Percentiles rank a stretch among this genome's conserved stretches.
These are phyloP conservation scores for Aspergillus sp. DNA, from an alignment of 2,329 filamentous ascomycete genomes.

Conservation along the genomic window DNA sequence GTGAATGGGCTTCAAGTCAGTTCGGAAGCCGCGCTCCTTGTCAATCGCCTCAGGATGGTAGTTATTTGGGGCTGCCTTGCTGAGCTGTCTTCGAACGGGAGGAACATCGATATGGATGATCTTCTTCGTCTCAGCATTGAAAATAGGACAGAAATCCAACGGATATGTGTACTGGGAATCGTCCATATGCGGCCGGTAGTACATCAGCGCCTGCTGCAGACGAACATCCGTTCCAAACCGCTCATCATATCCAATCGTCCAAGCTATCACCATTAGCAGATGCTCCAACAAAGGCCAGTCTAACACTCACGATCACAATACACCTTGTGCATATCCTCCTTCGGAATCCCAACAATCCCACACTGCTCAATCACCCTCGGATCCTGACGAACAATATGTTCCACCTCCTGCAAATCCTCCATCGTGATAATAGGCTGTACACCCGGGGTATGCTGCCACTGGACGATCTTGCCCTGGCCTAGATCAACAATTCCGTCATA, in stretches of 20 bases:
- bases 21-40: conserved; percentile 69
- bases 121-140: conserved; percentile 70
- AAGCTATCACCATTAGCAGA: conserved; percentile 46
- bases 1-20: conserved; percentile 77
- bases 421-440: conserved; percentile 88
- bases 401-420: conserved; percentile 80
- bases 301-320: conserved; percentile 72
- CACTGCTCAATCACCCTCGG: conserved; percentile 89
- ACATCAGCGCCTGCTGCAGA: conserved; percentile 91
- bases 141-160: conserved; percentile 91
- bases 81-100: conserved; percentile 68
- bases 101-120: conserved; percentile 84
- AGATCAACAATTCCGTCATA: conserved; percentile 80
- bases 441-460: conserved; percentile 71
- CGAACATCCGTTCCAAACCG: conserved; percentile 74
- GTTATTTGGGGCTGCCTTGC: conserved; percentile 67
- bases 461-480: conserved; percentile 58
- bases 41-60: conserved; percentile 73
- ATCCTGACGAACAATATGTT: conserved; percentile 70
- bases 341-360: conserved; percentile 71
- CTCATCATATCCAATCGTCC: conserved; percentile 94
- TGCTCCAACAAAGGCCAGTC: not conserved
- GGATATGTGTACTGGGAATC: conserved; percentile 89
- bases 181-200: conserved; percentile 80
- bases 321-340: conserved; percentile 86